Conservation (phyloP, 495 filamentous ascomycete species). For the Neurospora sp. region DNA sequence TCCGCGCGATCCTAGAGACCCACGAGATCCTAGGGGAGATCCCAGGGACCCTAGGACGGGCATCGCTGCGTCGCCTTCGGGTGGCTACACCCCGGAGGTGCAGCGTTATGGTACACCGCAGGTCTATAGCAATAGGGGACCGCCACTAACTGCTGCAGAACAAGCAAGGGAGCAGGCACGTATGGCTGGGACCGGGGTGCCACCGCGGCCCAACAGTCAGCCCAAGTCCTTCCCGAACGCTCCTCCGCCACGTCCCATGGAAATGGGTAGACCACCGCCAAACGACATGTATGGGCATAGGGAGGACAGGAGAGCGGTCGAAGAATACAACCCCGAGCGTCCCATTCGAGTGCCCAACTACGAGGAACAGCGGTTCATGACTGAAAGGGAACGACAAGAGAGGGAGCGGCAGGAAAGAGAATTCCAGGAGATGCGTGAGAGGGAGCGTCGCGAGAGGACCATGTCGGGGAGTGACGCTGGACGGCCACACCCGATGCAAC, state of each 20-base stretch:
- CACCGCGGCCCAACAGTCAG: conserved; percentile 42
- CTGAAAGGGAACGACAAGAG: conserved; percentile 28
- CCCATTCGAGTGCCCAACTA: conserved; percentile 30
- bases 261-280: conserved; percentile 28
- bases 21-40: neutral
- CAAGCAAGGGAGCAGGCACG: conserved; percentile 32
- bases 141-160: conserved; percentile 29
- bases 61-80: conserved; percentile 37
- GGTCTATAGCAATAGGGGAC: conserved; percentile 31
- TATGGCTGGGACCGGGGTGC: conserved; percentile 28
- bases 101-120: conserved; percentile 47
- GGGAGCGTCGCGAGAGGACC: conserved; percentile 29
- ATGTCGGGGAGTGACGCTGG: conserved; percentile 23
- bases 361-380: conserved; percentile 23
- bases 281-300: conserved; percentile 31
- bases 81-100: conserved; percentile 41
- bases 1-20: neutral
- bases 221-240: conserved; percentile 36
- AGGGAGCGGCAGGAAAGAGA: conserved; percentile 27
- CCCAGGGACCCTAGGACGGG: conserved; percentile 30
- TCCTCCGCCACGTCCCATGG: conserved; percentile 29
- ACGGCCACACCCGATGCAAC: conserved; percentile 19
- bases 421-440: neutral
- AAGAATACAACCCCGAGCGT: conserved; percentile 40
- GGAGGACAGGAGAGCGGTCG: conserved; percentile 26